Conservation (phyloP, 1,284 basidiomycete genomes). For the Omphalotus olearius region DNA sequence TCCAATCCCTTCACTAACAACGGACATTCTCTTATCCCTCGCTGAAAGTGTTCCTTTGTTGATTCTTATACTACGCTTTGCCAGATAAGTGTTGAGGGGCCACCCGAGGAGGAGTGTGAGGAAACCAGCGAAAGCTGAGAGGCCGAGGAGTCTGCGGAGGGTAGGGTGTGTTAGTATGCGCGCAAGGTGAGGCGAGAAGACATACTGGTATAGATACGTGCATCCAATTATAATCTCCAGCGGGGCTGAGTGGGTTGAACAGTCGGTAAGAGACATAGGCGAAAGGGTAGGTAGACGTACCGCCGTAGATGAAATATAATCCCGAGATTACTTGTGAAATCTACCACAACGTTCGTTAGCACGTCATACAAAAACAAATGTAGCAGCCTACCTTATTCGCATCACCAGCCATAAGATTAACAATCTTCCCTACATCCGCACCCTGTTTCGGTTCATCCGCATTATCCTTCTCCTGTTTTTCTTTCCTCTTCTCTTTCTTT, state of each 20-base stretch:
- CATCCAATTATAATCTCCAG: constrained; percentile 79
- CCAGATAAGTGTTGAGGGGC: constrained; percentile 69
- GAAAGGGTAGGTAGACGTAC: not conserved
- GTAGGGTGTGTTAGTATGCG: constrained; percentile 5
- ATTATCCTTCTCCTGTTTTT: constrained; percentile 36
- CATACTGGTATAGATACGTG: constrained; percentile 76
- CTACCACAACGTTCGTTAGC: not conserved
- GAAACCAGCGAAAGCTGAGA: constrained; percentile 83
- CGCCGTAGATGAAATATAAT: constrained; percentile 2
- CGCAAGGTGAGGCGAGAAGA: constrained; percentile 10
- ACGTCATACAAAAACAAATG: not conserved
- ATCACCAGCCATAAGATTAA: constrained; percentile 74
- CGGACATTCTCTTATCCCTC: constrained; percentile 80
- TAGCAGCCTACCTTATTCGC: constrained; percentile 40
- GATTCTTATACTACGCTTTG: constrained; percentile 61
- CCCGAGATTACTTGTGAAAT: not conserved
- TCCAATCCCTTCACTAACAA: constrained; percentile 81
- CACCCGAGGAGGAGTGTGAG: constrained; percentile 68
- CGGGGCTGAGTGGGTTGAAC: constrained; percentile 40
- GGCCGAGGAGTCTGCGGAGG: constrained; percentile 64
- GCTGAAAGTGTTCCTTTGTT: constrained; percentile 71
- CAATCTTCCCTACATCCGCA: constrained; percentile 74
- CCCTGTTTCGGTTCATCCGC: constrained; percentile 24
- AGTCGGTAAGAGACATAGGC: not conserved
- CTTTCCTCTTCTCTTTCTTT: constrained; percentile 31